A percentile compares a stretch with the other conserved stretches of the same genome.
These are phyloP conservation scores for Echinochloa phyllopogon DNA, from an alignment of 176 grass and related monocot species.

Conservation along the genomic window DNA sequence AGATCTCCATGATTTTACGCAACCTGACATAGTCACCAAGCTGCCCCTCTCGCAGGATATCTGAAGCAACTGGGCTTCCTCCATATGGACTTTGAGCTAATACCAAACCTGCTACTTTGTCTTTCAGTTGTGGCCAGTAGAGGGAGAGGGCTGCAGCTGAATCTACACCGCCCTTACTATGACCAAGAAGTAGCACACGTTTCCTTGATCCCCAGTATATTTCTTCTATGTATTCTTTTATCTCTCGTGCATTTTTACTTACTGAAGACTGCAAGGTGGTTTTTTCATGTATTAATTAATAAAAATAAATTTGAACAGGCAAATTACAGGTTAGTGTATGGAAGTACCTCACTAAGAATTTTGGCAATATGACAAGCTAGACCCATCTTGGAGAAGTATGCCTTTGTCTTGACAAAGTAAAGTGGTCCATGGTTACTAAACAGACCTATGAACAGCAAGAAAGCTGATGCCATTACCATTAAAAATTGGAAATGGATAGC, in stretches of 20 bases:
- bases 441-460: constrained; percentile 53
- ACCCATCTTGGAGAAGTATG: constrained; percentile 91
- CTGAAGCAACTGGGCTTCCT: constrained; percentile 80
- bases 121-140: constrained; percentile 83
- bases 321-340: constrained; percentile 5
- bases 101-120: constrained; percentile 86
- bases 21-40: constrained; percentile 87
- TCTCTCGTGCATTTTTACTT: constrained; percentile 75
- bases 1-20: constrained; percentile 77
- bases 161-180: constrained; percentile 93
- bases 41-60: constrained; percentile 83
- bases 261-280: constrained; percentile 68
- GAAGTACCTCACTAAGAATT: constrained; percentile 90
- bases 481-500: constrained; percentile 19
- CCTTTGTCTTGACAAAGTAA: constrained; percentile 95
- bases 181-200: constrained; percentile 76
- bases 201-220: constrained; percentile 86
- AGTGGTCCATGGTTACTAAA: constrained; percentile 94
- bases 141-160: constrained; percentile 75
- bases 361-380: constrained; percentile 91
- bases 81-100: constrained; percentile 90
- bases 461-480: neutral
- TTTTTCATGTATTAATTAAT: neutral
- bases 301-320: constrained; percentile 8
- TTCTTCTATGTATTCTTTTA: constrained; percentile 93